Base-by-base conservation (phyloP, 306 rosid genomes). In the Pterocarpus macrocarpus region DNA sequence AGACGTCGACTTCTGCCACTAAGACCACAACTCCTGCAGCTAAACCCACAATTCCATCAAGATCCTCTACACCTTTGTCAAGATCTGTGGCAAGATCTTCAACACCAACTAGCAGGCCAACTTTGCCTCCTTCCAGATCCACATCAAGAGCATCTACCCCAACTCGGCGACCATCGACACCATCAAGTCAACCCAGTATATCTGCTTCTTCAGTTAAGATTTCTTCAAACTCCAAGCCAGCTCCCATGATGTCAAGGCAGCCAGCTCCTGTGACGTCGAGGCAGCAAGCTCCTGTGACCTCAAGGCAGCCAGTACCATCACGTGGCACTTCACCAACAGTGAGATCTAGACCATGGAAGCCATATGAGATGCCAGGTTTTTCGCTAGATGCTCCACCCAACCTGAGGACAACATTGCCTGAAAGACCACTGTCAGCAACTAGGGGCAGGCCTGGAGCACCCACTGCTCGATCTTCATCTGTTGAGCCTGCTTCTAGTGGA, bases 371-470 rank as follows among this genome's bases (percentile, higher is more conserved):
- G 97, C 98, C 97, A 15, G 97, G 98, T 71, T 92, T 86, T 87
- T 92, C 98, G 39, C 93, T 90, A 33, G 98, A 94, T 64, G 91
- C 97, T 76, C 98, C 98, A 2, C 97, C 97, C 28, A 94, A 92
- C 87, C 81, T 94, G 82, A 91, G 97, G 85, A 92, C 97, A 66
- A 87, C 98, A 4, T 85, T 94, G 77, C 97, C 97, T 67, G 97
- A 91, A 3, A 87, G 98, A 80, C 95, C 98, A 70, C 86, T 91
- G 22, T 94, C 98, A 64, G 97, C 90, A 35, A 79, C 91, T 12
- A 91, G 98, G 90, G 97, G 98, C 76, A 92, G 98, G 86, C 98
- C 98, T 66, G 98, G 97, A 85, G 94, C 94, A 78, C 97, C 97
- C 64, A 91, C 88, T 68, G 82, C 94, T 39, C 87, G 97, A n/a